A percentile compares a stretch with the other conserved stretches of the same genome.
These are phyloP conservation scores for Paragyromitra xinjiangensis DNA, from an alignment of 495 filamentous ascomycete genomes.

Conservation along the genomic window DNA sequence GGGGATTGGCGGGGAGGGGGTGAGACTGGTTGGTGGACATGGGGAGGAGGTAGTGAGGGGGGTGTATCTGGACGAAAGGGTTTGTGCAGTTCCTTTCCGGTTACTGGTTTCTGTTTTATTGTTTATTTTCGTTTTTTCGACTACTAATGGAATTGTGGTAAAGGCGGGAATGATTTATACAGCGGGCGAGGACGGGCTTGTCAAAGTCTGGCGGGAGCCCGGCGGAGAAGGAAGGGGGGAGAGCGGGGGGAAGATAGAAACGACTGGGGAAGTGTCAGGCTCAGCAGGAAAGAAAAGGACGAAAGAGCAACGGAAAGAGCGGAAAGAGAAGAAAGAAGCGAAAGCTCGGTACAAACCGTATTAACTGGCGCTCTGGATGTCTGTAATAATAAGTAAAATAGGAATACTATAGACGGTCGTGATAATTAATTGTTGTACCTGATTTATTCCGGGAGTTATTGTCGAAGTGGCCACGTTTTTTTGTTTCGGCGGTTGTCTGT, in stretches of 20 bases:
- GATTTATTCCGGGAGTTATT: background rate
- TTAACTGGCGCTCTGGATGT: constrained; percentile 7
- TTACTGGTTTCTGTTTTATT: background rate
- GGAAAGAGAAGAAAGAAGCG: constrained; percentile 32
- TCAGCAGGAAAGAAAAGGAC: constrained; percentile 25
- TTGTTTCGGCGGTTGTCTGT: constrained; percentile 19
- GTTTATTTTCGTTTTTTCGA: background rate
- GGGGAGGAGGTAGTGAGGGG: constrained; percentile 84
- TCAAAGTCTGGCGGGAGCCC: constrained; percentile 68
- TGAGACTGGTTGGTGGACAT: constrained; percentile 78
- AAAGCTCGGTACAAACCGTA: constrained; percentile 50
- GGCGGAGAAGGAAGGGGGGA: background rate
- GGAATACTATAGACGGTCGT: background rate
- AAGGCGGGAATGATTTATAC: constrained; percentile 76
- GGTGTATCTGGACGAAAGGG: constrained; percentile 75
- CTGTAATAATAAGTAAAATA: background rate
- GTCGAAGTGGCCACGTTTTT: constrained; percentile 51
- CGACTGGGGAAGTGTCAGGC: background rate
- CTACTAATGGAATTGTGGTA: constrained; percentile 31
- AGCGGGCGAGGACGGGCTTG: constrained; percentile 78
- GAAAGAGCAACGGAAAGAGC: constrained; percentile 39
- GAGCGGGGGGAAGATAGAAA: background rate
- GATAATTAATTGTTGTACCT: background rate
- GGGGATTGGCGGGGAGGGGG: constrained; percentile 67
- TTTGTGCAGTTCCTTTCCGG: constrained; percentile 58